These are phyloP conservation scores for Candida oleophila DNA, from an alignment of 805 yeast species.

Conservation along the genomic window DNA sequence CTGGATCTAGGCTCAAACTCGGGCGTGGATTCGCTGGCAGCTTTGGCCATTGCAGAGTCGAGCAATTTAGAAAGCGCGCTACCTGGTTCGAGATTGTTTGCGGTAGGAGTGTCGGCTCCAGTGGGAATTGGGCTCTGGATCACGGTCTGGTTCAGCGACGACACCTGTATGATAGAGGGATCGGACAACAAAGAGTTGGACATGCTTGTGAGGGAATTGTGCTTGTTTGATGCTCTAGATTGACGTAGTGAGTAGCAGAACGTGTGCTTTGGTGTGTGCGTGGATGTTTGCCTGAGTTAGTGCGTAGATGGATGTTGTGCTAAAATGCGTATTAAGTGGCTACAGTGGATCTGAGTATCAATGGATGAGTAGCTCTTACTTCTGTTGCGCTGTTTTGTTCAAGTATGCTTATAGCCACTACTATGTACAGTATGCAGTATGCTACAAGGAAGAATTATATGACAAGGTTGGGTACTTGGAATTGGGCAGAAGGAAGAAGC, in stretches of 20 bases:
- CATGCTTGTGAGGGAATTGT: neutral
- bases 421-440: no score
- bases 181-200: conserved; percentile 11
- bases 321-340: no score
- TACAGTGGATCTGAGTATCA: no score
- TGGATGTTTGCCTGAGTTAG: no score
- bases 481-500: no score
- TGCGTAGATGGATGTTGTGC: no score
- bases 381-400: no score
- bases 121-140: neutral
- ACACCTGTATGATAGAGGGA: conserved; percentile 29
- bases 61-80: conserved; percentile 40
- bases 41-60: conserved; percentile 47
- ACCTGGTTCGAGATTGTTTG: conserved; percentile 25
- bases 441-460: no score
- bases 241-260: neutral
- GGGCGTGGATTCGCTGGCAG: conserved; percentile 44
- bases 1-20: conserved; percentile 20
- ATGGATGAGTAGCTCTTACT: no score
- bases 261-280: neutral
- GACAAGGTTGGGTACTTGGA: no score
- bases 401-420: no score
- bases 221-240: neutral
- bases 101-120: neutral
- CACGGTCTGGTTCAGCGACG: conserved; percentile 2